Conservation (phyloP, 306 rosid genomes). For the Rosa rugosa region DNA sequence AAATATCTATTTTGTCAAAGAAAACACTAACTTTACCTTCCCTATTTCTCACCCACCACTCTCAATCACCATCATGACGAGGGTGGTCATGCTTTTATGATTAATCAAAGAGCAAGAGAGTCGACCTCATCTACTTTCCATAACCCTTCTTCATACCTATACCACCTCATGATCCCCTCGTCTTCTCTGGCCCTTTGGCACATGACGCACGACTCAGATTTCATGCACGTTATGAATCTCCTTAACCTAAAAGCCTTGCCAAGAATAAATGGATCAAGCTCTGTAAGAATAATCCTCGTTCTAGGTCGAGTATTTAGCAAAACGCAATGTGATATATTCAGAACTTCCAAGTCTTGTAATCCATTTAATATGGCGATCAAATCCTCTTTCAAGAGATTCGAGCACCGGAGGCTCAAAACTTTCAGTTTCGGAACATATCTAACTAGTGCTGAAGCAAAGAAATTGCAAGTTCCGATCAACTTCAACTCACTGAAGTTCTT, state of each 20-base stretch:
- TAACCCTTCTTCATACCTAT: constrained; percentile 59
- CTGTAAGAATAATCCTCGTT: constrained; percentile 11
- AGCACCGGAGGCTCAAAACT: constrained; percentile 74
- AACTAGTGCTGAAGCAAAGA: constrained; percentile 46
- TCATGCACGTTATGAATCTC: constrained; percentile 57
- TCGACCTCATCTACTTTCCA: constrained; percentile 67
- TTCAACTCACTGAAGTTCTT: constrained; percentile 56
- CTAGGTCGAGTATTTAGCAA: constrained; percentile 23
- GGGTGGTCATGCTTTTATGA: neutral
- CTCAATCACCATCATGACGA: too few relatives aligned
- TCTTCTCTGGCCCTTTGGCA: constrained; percentile 61
- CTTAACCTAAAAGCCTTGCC: constrained; percentile 59
- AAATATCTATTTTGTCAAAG: too few relatives aligned
- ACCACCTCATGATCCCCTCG: constrained; percentile 75
- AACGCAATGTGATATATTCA: constrained; percentile 68
- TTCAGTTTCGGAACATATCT: constrained; percentile 46
- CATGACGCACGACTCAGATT: constrained; percentile 45
- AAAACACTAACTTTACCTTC: too few relatives aligned
- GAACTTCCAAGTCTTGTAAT: constrained; percentile 51
- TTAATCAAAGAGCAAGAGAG: constrained; percentile 53
- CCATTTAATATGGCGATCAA: constrained; percentile 49
- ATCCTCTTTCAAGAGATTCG: constrained; percentile 40
- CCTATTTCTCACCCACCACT: too few relatives aligned
- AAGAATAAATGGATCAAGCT: constrained; percentile 41
- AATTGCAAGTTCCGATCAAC: constrained; percentile 59